Evolutionary conservation across 1,284 basidiomycete genomes (phyloP).

Genomic region (Ustilago crameri): DNA sequence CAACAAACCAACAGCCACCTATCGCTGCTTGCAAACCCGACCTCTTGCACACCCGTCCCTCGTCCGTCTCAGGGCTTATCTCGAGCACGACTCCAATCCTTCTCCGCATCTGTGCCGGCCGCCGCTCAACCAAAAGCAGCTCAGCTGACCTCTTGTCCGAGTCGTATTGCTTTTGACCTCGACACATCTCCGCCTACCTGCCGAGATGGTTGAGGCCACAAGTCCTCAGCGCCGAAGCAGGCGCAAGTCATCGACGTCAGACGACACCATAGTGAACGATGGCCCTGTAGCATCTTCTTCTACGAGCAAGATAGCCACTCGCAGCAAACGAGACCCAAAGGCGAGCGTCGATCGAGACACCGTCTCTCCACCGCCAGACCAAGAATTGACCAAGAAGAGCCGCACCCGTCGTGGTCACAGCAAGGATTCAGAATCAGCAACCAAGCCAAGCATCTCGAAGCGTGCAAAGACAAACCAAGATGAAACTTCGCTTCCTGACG

Average conservation of each 20-base stretch:
- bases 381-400: constrained; percentile 13
- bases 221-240: constrained; percentile 10
- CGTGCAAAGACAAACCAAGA: neutral
- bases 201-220: neutral
- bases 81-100: neutral
- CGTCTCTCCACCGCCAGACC: constrained; percentile 6
- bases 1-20: too few species aligned
- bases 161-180: neutral
- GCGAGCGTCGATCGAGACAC: constrained; percentile 13
- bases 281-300: constrained; percentile 5
- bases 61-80: too few species aligned
- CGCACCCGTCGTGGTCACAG: constrained; percentile 18
- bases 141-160: neutral
- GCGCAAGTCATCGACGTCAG: constrained; percentile 12
- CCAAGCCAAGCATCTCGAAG: neutral
- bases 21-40: too few species aligned
- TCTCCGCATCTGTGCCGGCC: neutral
- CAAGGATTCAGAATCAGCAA: constrained; percentile 11
- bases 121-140: neutral
- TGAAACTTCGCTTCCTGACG: neutral
- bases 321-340: constrained; percentile 13
- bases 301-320: constrained; percentile 1
- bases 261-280: constrained; percentile 7
- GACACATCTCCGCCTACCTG: too few species aligned
- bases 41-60: too few species aligned